Conservation (phyloP, 1,284 basidiomycete genomes). For the Sanguinoderma infundibulare region DNA sequence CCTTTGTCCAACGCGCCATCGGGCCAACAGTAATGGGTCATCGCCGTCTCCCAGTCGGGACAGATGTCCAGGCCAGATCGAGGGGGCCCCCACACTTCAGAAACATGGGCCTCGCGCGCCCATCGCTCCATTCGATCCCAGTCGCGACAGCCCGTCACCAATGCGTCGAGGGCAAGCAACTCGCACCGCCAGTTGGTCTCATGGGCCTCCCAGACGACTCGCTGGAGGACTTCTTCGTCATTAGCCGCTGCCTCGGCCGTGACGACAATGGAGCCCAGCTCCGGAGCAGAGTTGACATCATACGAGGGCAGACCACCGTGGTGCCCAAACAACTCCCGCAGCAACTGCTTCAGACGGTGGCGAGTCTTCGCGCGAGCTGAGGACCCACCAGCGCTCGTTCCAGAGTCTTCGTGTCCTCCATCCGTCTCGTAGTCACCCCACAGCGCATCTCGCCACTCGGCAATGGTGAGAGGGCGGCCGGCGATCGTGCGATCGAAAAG, state of each 20-base stretch:
- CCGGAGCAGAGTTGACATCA: too few species aligned
- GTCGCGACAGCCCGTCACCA: neutral
- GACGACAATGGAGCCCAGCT: neutral
- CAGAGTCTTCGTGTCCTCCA: neutral
- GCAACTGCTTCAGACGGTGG: neutral
- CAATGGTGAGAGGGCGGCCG: neutral
- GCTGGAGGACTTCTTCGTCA: neutral
- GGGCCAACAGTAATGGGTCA: too few species aligned
- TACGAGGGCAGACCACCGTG: neutral
- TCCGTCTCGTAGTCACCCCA: slow-evolving; percentile 6
- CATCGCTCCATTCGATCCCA: slow-evolving; percentile 4
- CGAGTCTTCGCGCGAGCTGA: neutral
- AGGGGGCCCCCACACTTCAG: slow-evolving; percentile 2
- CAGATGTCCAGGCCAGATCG: neutral
- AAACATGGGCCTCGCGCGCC: neutral
- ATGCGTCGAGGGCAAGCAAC: slow-evolving; percentile 2
- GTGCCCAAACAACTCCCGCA: neutral
- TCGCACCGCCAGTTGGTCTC: slow-evolving; percentile 7
- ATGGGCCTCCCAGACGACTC: slow-evolving; percentile 5
- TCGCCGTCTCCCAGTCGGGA: too few species aligned
- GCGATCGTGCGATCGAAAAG: slow-evolving; percentile 1
- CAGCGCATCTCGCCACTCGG: slow-evolving; percentile 9
- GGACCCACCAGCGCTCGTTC: neutral
- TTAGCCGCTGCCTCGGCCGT: neutral
- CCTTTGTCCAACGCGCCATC: too few species aligned